Base-by-base conservation (phyloP, 2,329 filamentous ascomycete species). In the Coniosporium tulheliwenetii region DNA sequence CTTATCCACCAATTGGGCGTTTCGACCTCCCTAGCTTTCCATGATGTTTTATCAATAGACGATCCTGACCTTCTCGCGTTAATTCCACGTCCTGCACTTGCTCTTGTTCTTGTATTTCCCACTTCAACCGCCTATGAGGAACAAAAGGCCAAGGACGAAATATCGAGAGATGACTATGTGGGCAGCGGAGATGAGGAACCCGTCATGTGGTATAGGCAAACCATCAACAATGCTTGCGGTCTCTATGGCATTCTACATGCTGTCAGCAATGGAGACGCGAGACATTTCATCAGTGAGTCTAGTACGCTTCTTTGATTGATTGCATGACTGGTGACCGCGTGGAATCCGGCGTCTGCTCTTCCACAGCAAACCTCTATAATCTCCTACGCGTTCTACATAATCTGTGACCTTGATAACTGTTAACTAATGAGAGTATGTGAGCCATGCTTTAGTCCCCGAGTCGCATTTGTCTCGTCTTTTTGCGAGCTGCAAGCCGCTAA, bases 51-150 rank as follows among this genome's bases (percentile, higher is more conserved):
- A 3, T 26, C 19, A 3, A 26, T 70, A 54, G 63, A 66, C 36
- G 66, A 72, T n/a, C 57, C 62, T 1, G 65, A 67, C 26, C 53
- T 70, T 15, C 57, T 73, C 35, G 56, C 63, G 10, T 56, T 67
- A 42, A 62, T 74, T 38, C 70, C 71, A 0, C 64, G 70, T 7
- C 72, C 72, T 0, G 65, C 61, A n/a, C 62, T 65, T 45, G 71
- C 70, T 8, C 53, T 26, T 3, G 19, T 76, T 8, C 32, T 35
- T 3, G 32, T 7, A 62, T 76, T 39, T 64, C 74, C 51, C 71
- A 72, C 48, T 65, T 66, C 13, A 70, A 70, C 1, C 30, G 44
- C 30, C 13, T 45, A 45, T 31, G 37, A 46, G 36, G 13, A 38
- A 8, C 13, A 31, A 2, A 35, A 31, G 26, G 43, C 38, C 10